Evolutionary conservation across 345 rosid genomes (phyloP), one percentile per base, ranked within the genome.

Genomic region (Eucalyptus pauciflora): DNA sequence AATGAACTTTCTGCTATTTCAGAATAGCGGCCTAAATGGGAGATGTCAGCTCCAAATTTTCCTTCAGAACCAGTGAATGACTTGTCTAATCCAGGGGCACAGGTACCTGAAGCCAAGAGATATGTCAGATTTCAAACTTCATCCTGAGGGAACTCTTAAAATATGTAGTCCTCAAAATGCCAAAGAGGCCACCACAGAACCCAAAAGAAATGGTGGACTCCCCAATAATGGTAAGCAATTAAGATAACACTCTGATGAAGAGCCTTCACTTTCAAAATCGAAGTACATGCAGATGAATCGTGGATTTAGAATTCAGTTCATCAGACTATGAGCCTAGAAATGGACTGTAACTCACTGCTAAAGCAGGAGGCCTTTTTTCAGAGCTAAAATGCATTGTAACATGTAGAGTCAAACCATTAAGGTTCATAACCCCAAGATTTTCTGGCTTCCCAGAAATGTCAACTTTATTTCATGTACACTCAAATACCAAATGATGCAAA

Each of bases 1-100:
- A 97, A 91, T 85, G 99, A 97, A 89, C 96, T 95, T 93, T 95
- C 98, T 69, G 99, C 99, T 92, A 97, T 94, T 88, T 91, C 92
- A 79, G 96, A 94, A 90, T 97, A 98, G 62, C 86, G 91, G 50
- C 89, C 92, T 89, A 97, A 89, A 90, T 97, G 99, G 76, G 96
- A 93, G 86, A 97, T 94, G 94, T 98, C 89, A 5, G 97, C 91
- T 88, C 98, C 98, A 93, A 98, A 97, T 90, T 96, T 96, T 91
- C 95, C 85, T 49, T 56, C 46, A 20, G 87, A 27, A 71, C 85
- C 50, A 13, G 27, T 45, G 46, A 87, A 86, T 29, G 90, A 89
- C 89, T 93, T 92, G 20, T 92, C 93, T 85, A 69, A 71, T 48
- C 86, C 87, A 90, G 92, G 89, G 88, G 89, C 92, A 91, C 85